phyloP scores from a whole-genome alignment of 2,329 filamentous ascomycete species.

The Arthrinium phaeospermum region DNA sequence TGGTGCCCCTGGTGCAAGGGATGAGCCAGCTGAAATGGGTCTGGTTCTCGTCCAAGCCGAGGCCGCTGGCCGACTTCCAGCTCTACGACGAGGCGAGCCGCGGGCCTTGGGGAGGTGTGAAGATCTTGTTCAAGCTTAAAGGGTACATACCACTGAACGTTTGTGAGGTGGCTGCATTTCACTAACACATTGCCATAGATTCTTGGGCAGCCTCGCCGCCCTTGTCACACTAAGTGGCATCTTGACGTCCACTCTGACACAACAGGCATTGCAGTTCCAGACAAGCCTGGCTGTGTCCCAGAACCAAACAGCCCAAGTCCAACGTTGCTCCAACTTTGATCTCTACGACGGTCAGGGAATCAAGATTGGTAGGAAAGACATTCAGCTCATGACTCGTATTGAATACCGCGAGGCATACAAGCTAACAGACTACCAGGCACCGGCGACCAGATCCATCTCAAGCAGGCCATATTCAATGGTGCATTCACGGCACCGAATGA shows the following conservation, averaged over 20 bases:
- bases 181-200: neutral
- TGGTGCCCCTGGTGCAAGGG: slow-evolving; percentile 10
- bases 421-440: neutral
- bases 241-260: slow-evolving; percentile 14
- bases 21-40: slow-evolving; percentile 17
- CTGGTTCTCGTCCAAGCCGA: slow-evolving; percentile 13
- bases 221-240: slow-evolving; percentile 5
- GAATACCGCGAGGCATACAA: too few species aligned
- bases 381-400: too few species aligned
- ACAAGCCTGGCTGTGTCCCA: neutral
- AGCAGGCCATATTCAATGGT: slow-evolving; percentile 14
- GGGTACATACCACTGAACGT: neutral
- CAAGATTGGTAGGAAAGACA: neutral
- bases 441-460: slow-evolving; percentile 3
- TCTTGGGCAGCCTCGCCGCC: neutral
- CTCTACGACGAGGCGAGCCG: slow-evolving; percentile 10
- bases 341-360: neutral
- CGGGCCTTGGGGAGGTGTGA: neutral
- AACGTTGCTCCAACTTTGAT: neutral
- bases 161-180: fast-evolving
- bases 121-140: slow-evolving; percentile 10
- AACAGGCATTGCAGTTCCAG: neutral
- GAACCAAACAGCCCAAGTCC: neutral
- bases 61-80: slow-evolving; percentile 3
- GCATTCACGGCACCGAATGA: neutral